Evolutionary conservation across 306 rosid genomes (phyloP).

Genomic region (Cucurbita argyrosperma): DNA sequence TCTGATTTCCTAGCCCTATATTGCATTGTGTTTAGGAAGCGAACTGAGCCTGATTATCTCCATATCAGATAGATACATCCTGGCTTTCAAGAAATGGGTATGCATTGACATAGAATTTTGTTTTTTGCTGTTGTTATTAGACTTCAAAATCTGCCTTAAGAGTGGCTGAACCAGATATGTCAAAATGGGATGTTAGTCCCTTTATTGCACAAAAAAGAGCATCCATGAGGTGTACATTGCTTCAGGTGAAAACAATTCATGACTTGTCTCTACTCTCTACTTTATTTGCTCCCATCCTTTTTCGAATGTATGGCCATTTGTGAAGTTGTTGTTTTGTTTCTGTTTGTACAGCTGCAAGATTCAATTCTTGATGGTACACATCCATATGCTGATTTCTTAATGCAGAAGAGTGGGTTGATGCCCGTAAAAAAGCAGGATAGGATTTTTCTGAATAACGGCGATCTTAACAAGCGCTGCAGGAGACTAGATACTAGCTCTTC

Average conservation of each 20-base stretch:
- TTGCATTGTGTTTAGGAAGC: not conserved
- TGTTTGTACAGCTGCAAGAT: slow-evolving; percentile 45
- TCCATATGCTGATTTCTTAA: slow-evolving; percentile 37
- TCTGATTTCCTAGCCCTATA: not conserved
- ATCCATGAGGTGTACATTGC: slow-evolving; percentile 28
- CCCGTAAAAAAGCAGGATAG: slow-evolving; percentile 7
- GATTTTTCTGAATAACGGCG: slow-evolving; percentile 8
- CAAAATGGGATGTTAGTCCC: slow-evolving; percentile 29
- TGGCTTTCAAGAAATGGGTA: not conserved
- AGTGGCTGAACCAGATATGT: slow-evolving; percentile 21
- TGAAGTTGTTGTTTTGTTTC: not conserved
- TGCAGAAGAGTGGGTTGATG: slow-evolving; percentile 34
- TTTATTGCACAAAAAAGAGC: slow-evolving; percentile 42
- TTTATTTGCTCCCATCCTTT: slow-evolving; percentile 4
- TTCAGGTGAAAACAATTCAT: slow-evolving; percentile 31
- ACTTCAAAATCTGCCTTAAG: slow-evolving; percentile 23
- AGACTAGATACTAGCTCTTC: slow-evolving; percentile 14
- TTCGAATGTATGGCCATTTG: not conserved
- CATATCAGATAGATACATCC: not conserved
- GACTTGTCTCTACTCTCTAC: not conserved
- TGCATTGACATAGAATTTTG: not conserved
- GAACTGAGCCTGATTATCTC: not conserved
- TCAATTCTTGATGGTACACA: slow-evolving; percentile 43
- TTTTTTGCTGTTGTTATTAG: slow-evolving; percentile 13
- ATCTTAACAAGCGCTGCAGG: slow-evolving; percentile 5